Conservation (phyloP, 2,329 filamentous ascomycete genomes). For the Fusarium illudens region DNA sequence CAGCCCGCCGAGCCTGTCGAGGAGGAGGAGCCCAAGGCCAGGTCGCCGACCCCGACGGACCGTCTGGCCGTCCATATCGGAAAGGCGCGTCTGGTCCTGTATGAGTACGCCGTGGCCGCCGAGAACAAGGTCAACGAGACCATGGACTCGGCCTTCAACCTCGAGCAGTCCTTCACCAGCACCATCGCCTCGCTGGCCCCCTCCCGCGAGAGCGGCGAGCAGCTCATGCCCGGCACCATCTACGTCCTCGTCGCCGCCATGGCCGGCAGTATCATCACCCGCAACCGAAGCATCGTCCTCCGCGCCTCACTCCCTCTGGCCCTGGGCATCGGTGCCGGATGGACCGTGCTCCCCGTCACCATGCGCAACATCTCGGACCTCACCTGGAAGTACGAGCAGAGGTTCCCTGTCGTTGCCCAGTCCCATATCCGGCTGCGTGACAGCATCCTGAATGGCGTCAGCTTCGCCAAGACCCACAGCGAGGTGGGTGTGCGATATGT, state of each 20-base stretch:
- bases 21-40: slow-evolving; percentile 47
- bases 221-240: slow-evolving; percentile 85
- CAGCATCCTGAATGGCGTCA: slow-evolving; percentile 72
- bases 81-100: slow-evolving; percentile 79
- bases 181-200: slow-evolving; percentile 91
- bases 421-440: slow-evolving; percentile 78
- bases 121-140: slow-evolving; percentile 86
- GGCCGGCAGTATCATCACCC: slow-evolving; percentile 90
- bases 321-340: slow-evolving; percentile 83
- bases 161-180: slow-evolving; percentile 89
- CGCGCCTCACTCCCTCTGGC: slow-evolving; percentile 79
- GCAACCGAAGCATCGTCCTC: slow-evolving; percentile 86
- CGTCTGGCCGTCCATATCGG: slow-evolving; percentile 85
- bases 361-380: slow-evolving; percentile 88
- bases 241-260: slow-evolving; percentile 95
- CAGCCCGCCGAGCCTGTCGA: slow-evolving; percentile 45
- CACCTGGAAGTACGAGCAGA: slow-evolving; percentile 92
- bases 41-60: slow-evolving; percentile 82
- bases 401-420: slow-evolving; percentile 82
- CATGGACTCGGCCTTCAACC: slow-evolving; percentile 81
- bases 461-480: slow-evolving; percentile 78
- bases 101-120: slow-evolving; percentile 75
- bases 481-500: slow-evolving; percentile 75
- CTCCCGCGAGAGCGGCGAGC: slow-evolving; percentile 83
- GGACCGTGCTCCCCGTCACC: slow-evolving; percentile 86